A percentile compares a stretch with the other conserved stretches of the same genome.
These are phyloP conservation scores for Saururus chinensis DNA, from an alignment of 164 flowering plant genomes.

Conservation along the genomic window DNA sequence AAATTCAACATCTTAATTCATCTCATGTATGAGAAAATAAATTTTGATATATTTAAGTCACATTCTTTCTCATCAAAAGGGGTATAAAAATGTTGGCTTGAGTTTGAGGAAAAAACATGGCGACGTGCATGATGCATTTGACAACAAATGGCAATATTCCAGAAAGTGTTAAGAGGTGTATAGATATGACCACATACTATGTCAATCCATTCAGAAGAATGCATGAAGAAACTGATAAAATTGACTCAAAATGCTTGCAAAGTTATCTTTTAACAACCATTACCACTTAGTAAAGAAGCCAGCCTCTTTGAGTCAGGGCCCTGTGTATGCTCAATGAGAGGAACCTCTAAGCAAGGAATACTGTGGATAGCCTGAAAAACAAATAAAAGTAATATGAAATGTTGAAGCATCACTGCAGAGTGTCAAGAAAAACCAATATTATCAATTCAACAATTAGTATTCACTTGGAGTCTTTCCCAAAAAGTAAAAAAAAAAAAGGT, in stretches of 20 bases:
- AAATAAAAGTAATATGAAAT: not conserved
- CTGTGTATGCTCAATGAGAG: conserved; percentile 70
- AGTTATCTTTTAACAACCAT: not conserved
- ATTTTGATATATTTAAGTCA: no score
- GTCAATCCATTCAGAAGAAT: no score
- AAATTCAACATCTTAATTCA: no score
- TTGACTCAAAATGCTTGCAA: not conserved
- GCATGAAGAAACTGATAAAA: not conserved
- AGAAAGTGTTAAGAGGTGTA: no score
- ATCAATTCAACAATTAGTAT: not conserved
- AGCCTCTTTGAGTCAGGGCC: conserved; percentile 76
- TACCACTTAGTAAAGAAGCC: conserved; percentile 50
- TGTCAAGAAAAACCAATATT: not conserved
- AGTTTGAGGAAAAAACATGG: no score
- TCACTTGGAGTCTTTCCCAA: not conserved
- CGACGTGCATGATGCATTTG: no score
- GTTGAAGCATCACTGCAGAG: not conserved
- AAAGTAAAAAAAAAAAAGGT: no score
- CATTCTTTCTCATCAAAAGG: no score
- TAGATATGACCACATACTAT: no score
- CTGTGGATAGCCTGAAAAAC: conserved; percentile 52
- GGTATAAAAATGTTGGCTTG: no score
- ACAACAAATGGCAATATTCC: no score
- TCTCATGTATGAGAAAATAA: no score
- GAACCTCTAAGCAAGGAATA: conserved; percentile 75